phyloP scores from a whole-genome alignment of 345 rosid species.

The Gossypium anomalum region DNA sequence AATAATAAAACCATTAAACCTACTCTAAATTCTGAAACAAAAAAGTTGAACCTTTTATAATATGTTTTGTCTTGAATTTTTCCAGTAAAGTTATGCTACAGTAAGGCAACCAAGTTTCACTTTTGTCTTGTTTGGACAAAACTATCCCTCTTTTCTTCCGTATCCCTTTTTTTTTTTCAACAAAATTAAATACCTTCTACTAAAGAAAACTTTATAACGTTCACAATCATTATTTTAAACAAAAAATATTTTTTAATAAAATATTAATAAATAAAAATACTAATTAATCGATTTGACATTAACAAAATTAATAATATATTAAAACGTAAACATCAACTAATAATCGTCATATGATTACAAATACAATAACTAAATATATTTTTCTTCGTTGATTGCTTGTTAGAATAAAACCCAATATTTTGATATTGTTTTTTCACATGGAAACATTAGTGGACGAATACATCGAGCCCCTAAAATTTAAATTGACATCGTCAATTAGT shows the following conservation, averaged over 20 bases:
- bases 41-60: background rate
- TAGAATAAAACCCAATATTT: background rate
- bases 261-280: too few species aligned
- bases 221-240: too few species aligned
- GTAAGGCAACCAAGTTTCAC: background rate
- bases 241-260: too few species aligned
- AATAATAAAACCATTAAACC: too few species aligned
- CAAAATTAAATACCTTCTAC: background rate
- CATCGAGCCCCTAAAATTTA: conserved; percentile 19
- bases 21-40: too few species aligned
- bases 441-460: background rate
- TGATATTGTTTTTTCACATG: background rate
- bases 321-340: background rate
- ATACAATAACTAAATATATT: background rate
- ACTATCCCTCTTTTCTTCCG: background rate
- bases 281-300: too few species aligned
- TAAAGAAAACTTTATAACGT: too few species aligned
- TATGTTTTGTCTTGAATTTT: too few species aligned
- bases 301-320: background rate
- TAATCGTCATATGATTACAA: too few species aligned
- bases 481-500: background rate
- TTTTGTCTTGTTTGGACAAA: conserved; percentile 2
- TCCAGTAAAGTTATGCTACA: background rate
- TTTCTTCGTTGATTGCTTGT: background rate
- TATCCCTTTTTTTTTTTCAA: too few species aligned